Conservation (phyloP, 106 monocot species). For the Acanthochlamys bracteata region DNA sequence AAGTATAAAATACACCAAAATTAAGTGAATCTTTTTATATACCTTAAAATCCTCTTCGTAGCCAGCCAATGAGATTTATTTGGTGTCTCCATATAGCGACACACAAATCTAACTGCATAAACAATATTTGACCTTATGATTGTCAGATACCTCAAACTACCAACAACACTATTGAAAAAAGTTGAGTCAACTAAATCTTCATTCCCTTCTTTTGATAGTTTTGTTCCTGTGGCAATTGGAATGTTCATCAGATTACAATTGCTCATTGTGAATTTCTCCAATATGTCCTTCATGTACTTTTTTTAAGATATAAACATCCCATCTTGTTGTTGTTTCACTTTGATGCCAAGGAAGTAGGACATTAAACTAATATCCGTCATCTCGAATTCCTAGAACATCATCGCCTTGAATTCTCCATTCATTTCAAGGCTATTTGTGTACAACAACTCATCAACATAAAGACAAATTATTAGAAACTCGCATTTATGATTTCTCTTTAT, state of each 20-base stretch:
- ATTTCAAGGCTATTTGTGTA: not conserved
- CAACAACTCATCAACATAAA: slow-evolving; percentile 3
- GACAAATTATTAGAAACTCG: not conserved
- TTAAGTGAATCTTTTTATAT: too few relatives aligned
- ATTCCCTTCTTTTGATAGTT: too few relatives aligned
- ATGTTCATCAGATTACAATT: not conserved
- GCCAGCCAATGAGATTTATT: too few relatives aligned
- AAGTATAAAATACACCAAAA: too few relatives aligned
- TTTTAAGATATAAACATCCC: not conserved
- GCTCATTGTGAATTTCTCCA: not conserved
- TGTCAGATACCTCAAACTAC: too few relatives aligned
- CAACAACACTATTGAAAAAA: too few relatives aligned
- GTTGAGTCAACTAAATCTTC: too few relatives aligned
- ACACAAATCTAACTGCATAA: too few relatives aligned
- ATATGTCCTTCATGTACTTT: not conserved
- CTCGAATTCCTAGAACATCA: not conserved
- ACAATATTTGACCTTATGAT: too few relatives aligned
- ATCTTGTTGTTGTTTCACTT: not conserved
- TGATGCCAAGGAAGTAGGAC: not conserved
- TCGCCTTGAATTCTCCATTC: not conserved
- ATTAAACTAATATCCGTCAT: not conserved
- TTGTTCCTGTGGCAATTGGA: too few relatives aligned
- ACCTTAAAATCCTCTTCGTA: too few relatives aligned
- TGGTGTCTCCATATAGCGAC: too few relatives aligned
- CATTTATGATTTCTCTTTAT: not conserved